Base-by-base conservation (phyloP, 2,329 filamentous ascomycete genomes). In the Pseudogymnoascus verrucosus region DNA sequence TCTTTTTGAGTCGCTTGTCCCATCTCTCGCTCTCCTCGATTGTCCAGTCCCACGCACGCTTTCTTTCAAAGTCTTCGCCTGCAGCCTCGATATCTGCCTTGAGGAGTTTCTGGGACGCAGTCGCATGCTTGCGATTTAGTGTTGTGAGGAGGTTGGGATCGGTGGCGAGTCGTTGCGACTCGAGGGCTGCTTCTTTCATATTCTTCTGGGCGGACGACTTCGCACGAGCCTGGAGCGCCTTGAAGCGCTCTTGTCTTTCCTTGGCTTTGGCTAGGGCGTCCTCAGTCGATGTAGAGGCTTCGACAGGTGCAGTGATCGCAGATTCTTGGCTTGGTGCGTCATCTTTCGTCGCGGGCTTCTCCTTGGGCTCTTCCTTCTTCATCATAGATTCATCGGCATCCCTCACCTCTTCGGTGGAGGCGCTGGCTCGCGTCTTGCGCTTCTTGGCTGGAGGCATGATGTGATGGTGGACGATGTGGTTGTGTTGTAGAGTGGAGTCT, bases 11-110 rank as follows among this genome's bases (percentile, higher is more conserved):
- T 34, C 93, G 88, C 78, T 88, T 89, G 76, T 99, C 95, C 95
- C 95, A 99, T 69, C 84, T 86, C 78, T 97, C 95, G 69, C 87
- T 90, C 78, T 99, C 95, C 68, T 99, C 95, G 5, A 93, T 80
- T 0, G 95, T 99, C 90, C 95, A 99, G 78, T 98, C 95, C 95
- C 95, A 99, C 1, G 95, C 95, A 42, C 95, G 88, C 78, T 98
- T 97, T 69, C 95, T 90, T 81, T 99, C 95, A 73, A 98, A 99
- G 75, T 98, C 95, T 63, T 90, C 91, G 36, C 92, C 92, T 0
- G 83, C 80, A 16, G 90, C 91, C 74, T 93, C 90, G 1, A 92
- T 88, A 71, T 97, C 92, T 3, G 92, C 91, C 79, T 96, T 96
- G 47, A 97, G 83, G 0, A 99, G 85, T 73, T 98, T 99, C 75